A percentile compares a stretch with the other conserved stretches of the same genome.
Conservation (phyloP, 1,284 basidiomycete species). For the Cystobasidium sp. region DNA sequence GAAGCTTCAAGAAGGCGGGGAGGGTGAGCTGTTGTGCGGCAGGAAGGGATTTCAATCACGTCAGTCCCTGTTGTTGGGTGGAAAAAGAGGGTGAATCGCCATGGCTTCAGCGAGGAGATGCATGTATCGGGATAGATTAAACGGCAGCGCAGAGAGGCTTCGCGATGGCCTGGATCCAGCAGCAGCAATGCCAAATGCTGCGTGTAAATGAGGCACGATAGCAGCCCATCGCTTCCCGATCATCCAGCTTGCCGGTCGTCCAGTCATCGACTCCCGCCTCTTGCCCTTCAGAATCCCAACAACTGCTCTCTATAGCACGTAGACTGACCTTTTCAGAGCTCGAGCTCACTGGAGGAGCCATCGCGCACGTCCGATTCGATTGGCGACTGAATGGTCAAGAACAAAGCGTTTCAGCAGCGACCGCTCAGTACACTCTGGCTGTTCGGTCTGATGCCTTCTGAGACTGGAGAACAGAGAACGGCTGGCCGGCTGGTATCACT, state of each 20-base stretch:
- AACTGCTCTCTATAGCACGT: neutral
- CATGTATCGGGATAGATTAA: neutral
- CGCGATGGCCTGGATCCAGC: neutral
- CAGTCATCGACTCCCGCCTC: neutral
- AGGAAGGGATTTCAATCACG: neutral
- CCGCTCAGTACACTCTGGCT: too few relatives aligned
- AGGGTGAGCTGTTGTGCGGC: conserved; percentile 2
- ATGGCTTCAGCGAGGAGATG: neutral
- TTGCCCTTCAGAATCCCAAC: neutral
- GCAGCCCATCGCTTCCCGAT: neutral
- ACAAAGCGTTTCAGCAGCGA: neutral
- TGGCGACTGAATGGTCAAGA: neutral
- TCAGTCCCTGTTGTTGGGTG: neutral
- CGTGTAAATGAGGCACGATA: neutral
- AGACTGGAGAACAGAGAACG: too few relatives aligned
- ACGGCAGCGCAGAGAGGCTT: neutral
- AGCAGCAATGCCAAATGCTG: neutral
- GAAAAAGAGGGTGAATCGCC: neutral
- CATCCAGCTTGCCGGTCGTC: neutral
- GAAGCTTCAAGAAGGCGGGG: conserved; percentile 15
- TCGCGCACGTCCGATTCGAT: neutral
- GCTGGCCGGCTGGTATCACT: too few relatives aligned
- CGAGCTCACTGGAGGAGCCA: conserved; percentile 3
- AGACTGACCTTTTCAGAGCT: conserved; percentile 14
- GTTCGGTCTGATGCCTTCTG: too few relatives aligned